Evolutionary conservation across 495 filamentous ascomycete species (phyloP).

Genomic region (Immersiella caudata): DNA sequence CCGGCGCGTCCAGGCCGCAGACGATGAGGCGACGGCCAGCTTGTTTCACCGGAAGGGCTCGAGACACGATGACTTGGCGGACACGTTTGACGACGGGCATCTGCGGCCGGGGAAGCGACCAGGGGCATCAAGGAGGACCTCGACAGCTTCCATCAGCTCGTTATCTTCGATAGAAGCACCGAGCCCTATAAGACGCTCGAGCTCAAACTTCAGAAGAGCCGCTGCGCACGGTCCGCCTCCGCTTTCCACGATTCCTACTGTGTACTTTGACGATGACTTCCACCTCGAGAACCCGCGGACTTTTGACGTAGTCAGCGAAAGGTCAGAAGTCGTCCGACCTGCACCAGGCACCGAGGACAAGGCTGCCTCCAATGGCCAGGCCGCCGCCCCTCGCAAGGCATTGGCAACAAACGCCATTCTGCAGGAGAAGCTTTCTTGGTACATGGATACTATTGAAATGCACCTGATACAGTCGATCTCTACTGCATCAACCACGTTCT

Average conservation of each 20-base stretch:
- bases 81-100: conserved; percentile 51
- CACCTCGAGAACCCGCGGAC: conserved; percentile 94
- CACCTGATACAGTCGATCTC: conserved; percentile 97
- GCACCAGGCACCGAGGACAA: conserved; percentile 60
- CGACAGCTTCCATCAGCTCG: conserved; percentile 51
- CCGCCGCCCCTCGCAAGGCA: conserved; percentile 72
- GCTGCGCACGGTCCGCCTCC: conserved; percentile 71
- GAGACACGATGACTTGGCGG: conserved; percentile 53
- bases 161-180: conserved; percentile 56
- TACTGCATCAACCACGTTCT: conserved; percentile 92
- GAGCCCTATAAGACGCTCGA: conserved; percentile 51
- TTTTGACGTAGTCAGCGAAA: conserved; percentile 95
- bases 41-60: conserved; percentile 44
- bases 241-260: conserved; percentile 83
- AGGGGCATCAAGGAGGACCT: conserved; percentile 45
- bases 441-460: conserved; percentile 99
- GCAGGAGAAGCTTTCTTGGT: conserved; percentile 99
- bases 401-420: conserved; percentile 96
- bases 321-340: conserved; percentile 85
- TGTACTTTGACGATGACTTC: conserved; percentile 96
- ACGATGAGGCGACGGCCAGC: conserved; percentile 54
- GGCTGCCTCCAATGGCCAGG: conserved; percentile 62
- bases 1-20: conserved; percentile 70
- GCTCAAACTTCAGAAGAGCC: conserved; percentile 54
- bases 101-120: conserved; percentile 46